These are phyloP conservation scores for Polygonum aviculare DNA, from an alignment of 148 eudicot species.

Conservation along the genomic window DNA sequence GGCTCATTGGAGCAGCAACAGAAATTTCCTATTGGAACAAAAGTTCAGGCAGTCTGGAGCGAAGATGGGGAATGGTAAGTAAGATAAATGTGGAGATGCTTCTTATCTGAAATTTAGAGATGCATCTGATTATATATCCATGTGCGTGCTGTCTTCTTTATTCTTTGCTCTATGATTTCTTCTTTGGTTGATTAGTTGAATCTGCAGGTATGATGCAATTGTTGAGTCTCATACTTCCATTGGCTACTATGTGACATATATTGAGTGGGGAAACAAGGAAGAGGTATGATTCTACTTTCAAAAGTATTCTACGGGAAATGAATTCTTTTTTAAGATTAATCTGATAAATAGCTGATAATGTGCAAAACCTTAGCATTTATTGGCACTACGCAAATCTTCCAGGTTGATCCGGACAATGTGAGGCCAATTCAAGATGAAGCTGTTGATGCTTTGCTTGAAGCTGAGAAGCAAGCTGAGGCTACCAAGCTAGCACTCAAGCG, in stretches of 20 bases:
- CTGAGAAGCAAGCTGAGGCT: conserved; percentile 92
- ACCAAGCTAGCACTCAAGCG: conserved; percentile 86
- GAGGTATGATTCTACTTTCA: conserved; percentile 45
- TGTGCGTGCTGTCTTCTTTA: neutral
- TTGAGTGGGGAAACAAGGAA: conserved; percentile 92
- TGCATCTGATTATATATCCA: neutral
- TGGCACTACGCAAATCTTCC: neutral
- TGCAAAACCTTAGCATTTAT: neutral
- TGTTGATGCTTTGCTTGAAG: conserved; percentile 61
- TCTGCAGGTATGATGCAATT: conserved; percentile 84
- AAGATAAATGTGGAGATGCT: conserved; percentile 8
- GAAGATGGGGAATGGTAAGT: conserved; percentile 96
- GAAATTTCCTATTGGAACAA: conserved; percentile 62
- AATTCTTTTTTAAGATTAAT: neutral
- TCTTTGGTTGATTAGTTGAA: conserved; percentile 50
- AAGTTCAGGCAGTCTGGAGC: conserved; percentile 95
- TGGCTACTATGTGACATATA: conserved; percentile 67
- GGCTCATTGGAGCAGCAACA: conserved; percentile 36
- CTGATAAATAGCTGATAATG: neutral
- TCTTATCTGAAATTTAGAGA: conserved; percentile 5
- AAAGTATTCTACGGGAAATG: neutral
- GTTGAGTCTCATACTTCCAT: conserved; percentile 62
- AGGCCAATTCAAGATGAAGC: conserved; percentile 50
- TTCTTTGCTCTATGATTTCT: conserved; percentile 13
- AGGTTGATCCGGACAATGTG: conserved; percentile 94